Evolutionary conservation across 768 basidiomycete genomes (phyloP).

Genomic region (Ephemerocybe angulata): DNA sequence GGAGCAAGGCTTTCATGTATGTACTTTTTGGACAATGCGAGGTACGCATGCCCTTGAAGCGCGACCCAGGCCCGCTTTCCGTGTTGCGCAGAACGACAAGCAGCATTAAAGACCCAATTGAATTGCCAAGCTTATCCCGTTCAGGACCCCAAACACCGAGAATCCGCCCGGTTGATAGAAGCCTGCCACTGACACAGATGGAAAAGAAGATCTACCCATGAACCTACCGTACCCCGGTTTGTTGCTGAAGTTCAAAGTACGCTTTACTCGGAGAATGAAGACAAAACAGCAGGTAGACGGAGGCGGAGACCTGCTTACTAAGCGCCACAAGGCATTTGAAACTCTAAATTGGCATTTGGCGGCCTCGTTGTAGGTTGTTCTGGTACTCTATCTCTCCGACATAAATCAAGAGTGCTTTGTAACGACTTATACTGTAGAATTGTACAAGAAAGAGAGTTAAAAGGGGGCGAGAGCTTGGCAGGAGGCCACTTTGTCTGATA

Average conservation of each 20-base stretch:
- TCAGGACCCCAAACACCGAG: no score
- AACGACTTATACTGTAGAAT: not conserved
- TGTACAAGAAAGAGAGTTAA: not conserved
- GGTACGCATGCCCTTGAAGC: no score
- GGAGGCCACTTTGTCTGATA: slow-evolving; percentile 23
- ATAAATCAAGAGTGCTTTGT: not conserved
- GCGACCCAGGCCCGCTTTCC: no score
- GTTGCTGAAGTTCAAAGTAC: not conserved
- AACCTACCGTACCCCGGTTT: not conserved
- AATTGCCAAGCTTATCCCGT: no score
- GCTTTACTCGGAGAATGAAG: not conserved
- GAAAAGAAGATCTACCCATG: no score
- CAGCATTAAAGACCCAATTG: no score
- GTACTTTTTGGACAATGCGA: no score
- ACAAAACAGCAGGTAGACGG: slow-evolving; percentile 1
- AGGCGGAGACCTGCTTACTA: slow-evolving; percentile 16
- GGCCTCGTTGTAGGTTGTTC: slow-evolving; percentile 2
- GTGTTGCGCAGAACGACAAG: no score
- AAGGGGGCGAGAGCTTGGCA: slow-evolving; percentile 6
- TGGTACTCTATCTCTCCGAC: slow-evolving; percentile 3
- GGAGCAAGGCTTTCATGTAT: no score
- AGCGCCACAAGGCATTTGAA: slow-evolving; percentile 3
- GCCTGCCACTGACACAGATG: no score
- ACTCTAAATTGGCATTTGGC: slow-evolving; percentile 10
- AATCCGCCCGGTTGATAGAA: no score